Evolutionary conservation across 2,329 filamentous ascomycete species (phyloP), one percentile per base, ranked within the genome.

Genomic region (Arthrobotrys sinensis): DNA sequence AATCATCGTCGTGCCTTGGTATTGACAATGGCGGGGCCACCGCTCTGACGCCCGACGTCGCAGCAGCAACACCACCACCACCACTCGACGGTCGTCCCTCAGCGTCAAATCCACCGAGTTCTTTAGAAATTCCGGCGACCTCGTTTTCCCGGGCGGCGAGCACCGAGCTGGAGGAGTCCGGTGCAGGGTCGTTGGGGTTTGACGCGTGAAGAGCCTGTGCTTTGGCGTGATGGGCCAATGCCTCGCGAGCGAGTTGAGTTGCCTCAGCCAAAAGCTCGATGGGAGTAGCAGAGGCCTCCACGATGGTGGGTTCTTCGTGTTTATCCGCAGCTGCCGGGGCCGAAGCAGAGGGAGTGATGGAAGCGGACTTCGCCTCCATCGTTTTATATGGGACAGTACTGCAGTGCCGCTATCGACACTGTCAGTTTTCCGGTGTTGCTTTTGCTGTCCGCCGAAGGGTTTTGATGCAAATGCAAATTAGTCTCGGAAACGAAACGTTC

Each of bases 181-280:
- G 32, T 36, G 19, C 21, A 28, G 34, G 21, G 71, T 76, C 32
- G 69, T 45, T 38, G 28, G 68, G 62, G 62, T 75, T 65, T 71
- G 66, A 71, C 53, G 65, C 55, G 64, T 70, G 48, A 40, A 55
- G 48, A 16, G 48, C 28, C 34, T 53, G 57, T 36, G 45, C 32
- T 65, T 65, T 72, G 48, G 72, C 60, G 50, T 69, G 62, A 52
- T 68, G 48, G 28, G 73, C 73, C 73, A 77, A 71, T 77, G 73
- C 73, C 36, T 77, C 73, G 73, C 73, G 73, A 71, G 73, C 73
- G 36, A 77, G 73, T 60, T 71, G 57, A 45, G 73, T 77, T 38
- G 73, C 73, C 73, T 77, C 73, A 10, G 73, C 73, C 48, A 77
- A 48, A 38, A 77, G 43, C 16, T 71, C 73, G 73, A 77, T 77